Evolutionary conservation across 768 basidiomycete species (phyloP).

Genomic region (Coprinopsis marcescibilis): DNA sequence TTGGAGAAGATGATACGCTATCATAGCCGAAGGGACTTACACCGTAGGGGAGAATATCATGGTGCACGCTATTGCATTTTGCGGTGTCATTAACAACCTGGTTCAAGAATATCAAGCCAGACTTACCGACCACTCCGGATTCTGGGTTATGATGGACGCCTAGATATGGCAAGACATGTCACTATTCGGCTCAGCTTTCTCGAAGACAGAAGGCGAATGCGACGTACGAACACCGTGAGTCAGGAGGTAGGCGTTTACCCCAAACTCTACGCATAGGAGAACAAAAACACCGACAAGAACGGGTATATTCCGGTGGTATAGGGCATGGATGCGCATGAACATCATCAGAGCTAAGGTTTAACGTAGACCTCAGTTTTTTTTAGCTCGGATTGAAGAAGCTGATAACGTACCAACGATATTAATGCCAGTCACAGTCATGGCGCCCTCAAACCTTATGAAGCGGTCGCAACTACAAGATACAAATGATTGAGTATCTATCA

Average conservation of each 20-base stretch:
- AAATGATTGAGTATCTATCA: background rate
- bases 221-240: conserved; percentile 42
- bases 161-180: conserved; percentile 11
- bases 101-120: too few relatives aligned
- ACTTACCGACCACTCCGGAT: conserved; percentile 32
- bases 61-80: conserved; percentile 37
- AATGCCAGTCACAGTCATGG: conserved; percentile 49
- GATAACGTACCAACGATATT: conserved; percentile 33
- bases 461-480: conserved; percentile 30
- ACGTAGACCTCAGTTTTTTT: background rate
- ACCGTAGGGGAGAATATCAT: conserved; percentile 35
- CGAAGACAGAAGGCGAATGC: background rate
- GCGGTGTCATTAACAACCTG: background rate
- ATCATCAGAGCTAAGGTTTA: conserved; percentile 53
- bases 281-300: conserved; percentile 23
- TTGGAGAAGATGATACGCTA: conserved; percentile 12
- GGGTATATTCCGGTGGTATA: conserved; percentile 30
- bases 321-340: conserved; percentile 43
- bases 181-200: too few relatives aligned
- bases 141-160: conserved; percentile 36
- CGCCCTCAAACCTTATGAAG: conserved; percentile 48
- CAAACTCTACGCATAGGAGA: conserved; percentile 40
- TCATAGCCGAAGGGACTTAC: conserved; percentile 20
- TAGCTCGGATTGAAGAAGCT: background rate
- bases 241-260: conserved; percentile 51